Base-by-base conservation (phyloP, 2,329 filamentous ascomycete species). In the Alternaria tenuissima region DNA sequence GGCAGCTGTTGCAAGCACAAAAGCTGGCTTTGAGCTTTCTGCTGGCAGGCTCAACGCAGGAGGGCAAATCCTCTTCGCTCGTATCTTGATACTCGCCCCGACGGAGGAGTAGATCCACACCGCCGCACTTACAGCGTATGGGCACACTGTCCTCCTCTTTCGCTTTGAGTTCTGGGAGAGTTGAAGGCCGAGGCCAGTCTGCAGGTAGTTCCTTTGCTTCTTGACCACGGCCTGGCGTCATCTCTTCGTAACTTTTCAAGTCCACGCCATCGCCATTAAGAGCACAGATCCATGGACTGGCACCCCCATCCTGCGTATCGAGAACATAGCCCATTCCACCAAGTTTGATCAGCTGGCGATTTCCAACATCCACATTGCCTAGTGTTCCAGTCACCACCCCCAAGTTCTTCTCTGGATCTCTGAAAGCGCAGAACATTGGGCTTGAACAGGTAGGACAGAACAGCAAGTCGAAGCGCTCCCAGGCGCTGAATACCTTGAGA, bases 271-370 rank as follows among this genome's bases (percentile, higher is more conserved):
- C 72, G 1, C 63, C 55, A 41, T 82, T 81, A 0, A 71, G 53
- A 7, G 74, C 64, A 24, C 74, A 75, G 5, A 86, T 66, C 83
- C 83, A 87, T 1, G 78, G 67, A 3, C 79, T 79, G 1, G 84
- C 79, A 0, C 86, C 85, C 3, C 85, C 85, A 65, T 88, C 85
- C 1, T 77, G 28, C 0, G 85, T 87, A 56, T 87, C 84, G 1
- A 72, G 79, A 0, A 86, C 74, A 57, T 81, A 85, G 3, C 83
- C 79, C 55, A 85, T 81, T 2, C 77, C 59, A 0, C 51, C 62
- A 16, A 75, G 62, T 36, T 66, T 65, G 28, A 78, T 36, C 3
- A 84, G 38, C 41, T 57, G 43, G 47, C 22, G 11, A 48, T 32
- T 43, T 7, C 69, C 66, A 0, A 59, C 64, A 0, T 67, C 61